phyloP scores from a whole-genome alignment of 768 basidiomycete genomes.

The Mycena vitilis region DNA sequence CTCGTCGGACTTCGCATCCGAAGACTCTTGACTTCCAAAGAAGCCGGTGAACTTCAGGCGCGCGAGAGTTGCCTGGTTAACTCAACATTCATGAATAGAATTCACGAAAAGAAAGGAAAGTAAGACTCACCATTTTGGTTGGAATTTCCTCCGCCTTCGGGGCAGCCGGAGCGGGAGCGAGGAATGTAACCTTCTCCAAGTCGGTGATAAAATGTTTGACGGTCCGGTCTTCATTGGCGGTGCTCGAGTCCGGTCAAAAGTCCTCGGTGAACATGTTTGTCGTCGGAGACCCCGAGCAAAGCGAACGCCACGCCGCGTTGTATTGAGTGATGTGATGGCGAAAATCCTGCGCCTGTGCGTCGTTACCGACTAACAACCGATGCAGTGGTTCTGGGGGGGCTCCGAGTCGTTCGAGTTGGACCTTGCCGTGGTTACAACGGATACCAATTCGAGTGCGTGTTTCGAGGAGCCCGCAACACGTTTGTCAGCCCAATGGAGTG shows the following conservation, averaged over 20 bases:
- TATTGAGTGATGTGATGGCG: not conserved
- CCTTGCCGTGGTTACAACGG: constrained; percentile 7
- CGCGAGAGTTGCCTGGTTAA: constrained; percentile 12
- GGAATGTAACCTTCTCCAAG: constrained; percentile 19
- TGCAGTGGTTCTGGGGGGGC: not conserved
- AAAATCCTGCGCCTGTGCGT: not conserved
- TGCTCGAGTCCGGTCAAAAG: constrained; percentile 10
- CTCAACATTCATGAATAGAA: not conserved
- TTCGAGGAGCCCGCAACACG: not conserved
- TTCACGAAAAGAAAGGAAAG: not conserved
- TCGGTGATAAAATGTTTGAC: constrained; percentile 19
- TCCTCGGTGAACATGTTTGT: no score
- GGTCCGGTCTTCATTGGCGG: constrained; percentile 17
- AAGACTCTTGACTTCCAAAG: constrained; percentile 10
- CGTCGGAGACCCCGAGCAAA: not conserved
- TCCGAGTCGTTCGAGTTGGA: not conserved
- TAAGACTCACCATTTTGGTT: no score
- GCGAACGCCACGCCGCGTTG: not conserved
- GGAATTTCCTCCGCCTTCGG: no score
- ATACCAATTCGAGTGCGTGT: constrained; percentile 40
- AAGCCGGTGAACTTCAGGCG: constrained; percentile 21
- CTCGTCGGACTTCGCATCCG: not conserved
- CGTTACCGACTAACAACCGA: not conserved
- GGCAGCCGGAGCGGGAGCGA: not conserved
- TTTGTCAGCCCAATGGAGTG: constrained; percentile 35